phyloP scores from a whole-genome alignment of 441 rosid genomes.

The Pelargonium fulgidum region DNA sequence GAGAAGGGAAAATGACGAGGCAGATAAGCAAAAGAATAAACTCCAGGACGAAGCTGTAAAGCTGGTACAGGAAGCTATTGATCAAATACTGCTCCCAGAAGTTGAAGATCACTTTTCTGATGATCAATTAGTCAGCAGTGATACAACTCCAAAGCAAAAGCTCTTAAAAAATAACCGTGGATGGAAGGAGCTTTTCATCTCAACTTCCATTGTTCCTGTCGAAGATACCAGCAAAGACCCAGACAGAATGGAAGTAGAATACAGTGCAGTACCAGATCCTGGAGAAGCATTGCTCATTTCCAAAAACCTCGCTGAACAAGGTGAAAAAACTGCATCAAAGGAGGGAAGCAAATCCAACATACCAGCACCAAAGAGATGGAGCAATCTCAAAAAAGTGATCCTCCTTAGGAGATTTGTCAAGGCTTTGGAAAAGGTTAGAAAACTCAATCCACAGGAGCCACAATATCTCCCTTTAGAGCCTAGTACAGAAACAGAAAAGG shows the following conservation, averaged over 20 bases:
- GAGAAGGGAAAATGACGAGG: slow-evolving; percentile 16
- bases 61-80: slow-evolving; percentile 84
- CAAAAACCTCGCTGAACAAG: slow-evolving; percentile 1
- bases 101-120: slow-evolving; percentile 32
- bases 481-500: slow-evolving; percentile 48
- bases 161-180: slow-evolving; percentile 22
- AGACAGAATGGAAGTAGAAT: slow-evolving; percentile 17
- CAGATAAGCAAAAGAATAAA: slow-evolving; percentile 31
- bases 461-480: slow-evolving; percentile 40
- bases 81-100: slow-evolving; percentile 65
- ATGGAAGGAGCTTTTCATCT: slow-evolving; percentile 16
- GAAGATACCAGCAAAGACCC: slow-evolving; percentile 25
- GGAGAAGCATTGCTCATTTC: slow-evolving; percentile 20
- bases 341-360: slow-evolving; percentile 25
- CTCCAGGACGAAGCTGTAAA: slow-evolving; percentile 60
- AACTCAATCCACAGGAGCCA: slow-evolving; percentile 46
- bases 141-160: slow-evolving; percentile 20
- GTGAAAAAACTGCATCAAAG: slow-evolving; percentile 20
- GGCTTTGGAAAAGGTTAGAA: slow-evolving; percentile 62
- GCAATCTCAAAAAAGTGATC: slow-evolving; percentile 62
- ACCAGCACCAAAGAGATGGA: slow-evolving; percentile 49
- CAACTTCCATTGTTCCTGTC: slow-evolving; percentile 18
- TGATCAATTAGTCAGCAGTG: slow-evolving; percentile 24
- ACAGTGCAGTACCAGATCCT: slow-evolving; percentile 6
- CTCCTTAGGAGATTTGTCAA: slow-evolving; percentile 68